These are phyloP conservation scores for Candida khao-thaluensis DNA, from an alignment of 805 yeast species.

Conservation along the genomic window DNA sequence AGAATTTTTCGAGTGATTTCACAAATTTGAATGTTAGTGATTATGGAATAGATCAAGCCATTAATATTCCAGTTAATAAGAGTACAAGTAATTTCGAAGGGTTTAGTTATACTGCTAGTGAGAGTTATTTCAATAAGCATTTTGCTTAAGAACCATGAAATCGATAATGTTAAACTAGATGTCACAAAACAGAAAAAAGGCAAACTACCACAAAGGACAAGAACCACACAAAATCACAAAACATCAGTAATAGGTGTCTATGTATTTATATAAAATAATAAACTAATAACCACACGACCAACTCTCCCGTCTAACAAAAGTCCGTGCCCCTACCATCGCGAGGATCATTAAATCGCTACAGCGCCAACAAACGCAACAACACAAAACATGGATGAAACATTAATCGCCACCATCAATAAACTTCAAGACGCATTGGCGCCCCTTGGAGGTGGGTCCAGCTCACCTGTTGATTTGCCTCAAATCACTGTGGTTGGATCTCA, in stretches of 20 bases:
- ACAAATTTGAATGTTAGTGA: conserved; percentile 45
- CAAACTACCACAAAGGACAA: too few relatives aligned
- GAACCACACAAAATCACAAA: too few relatives aligned
- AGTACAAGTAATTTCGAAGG: conserved; percentile 21
- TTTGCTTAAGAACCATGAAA: conserved; percentile 14
- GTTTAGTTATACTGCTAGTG: conserved; percentile 34
- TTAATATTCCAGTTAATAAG: conserved; percentile 10
- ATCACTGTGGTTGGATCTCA: conserved; percentile 95
- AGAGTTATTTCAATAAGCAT: conserved; percentile 24
- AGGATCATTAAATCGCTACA: conserved; percentile 3
- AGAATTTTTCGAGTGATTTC: conserved; percentile 43
- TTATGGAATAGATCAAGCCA: conserved; percentile 16
- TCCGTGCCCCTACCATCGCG: conserved; percentile 6
- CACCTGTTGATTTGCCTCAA: conserved; percentile 92
- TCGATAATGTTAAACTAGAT: too few relatives aligned
- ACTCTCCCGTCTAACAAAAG: not conserved
- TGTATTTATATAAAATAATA: too few relatives aligned
- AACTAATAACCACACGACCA: not conserved
- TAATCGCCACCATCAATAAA: conserved; percentile 83
- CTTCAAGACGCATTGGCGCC: conserved; percentile 97
- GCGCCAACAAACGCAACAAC: conserved; percentile 5
- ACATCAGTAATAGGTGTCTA: too few relatives aligned
- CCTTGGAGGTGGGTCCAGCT: conserved; percentile 81
- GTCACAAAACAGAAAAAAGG: too few relatives aligned
- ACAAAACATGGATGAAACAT: conserved; percentile 63